A percentile compares a stretch with the other conserved stretches of the same genome.
phyloP scores from a whole-genome alignment of 306 rosid species.

The Vigna unguiculata region DNA sequence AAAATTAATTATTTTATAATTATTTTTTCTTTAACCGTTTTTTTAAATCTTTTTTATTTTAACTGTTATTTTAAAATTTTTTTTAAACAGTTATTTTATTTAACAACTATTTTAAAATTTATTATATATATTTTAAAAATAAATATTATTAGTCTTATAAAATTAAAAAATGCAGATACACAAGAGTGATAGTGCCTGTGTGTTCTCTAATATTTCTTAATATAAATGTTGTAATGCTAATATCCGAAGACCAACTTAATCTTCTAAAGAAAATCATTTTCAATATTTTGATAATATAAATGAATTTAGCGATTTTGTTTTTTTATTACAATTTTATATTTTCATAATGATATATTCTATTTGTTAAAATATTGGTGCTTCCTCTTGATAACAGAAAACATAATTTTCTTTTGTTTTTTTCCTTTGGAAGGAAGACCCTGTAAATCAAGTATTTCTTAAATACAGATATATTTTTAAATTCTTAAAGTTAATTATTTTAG shows the following conservation, averaged over 20 bases:
- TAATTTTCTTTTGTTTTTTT: not conserved
- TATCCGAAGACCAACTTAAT: not conserved
- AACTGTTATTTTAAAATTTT: too few species aligned
- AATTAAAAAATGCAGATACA: too few species aligned
- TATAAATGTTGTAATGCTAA: not conserved
- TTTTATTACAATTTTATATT: not conserved
- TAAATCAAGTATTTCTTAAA: not conserved
- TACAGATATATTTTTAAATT: not conserved
- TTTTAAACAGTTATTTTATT: too few species aligned
- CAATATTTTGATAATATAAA: not conserved
- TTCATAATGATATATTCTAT: not conserved
- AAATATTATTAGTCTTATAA: too few species aligned
- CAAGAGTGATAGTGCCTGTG: too few species aligned
- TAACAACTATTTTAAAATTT: too few species aligned
- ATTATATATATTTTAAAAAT: too few species aligned
- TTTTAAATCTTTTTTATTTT: too few species aligned
- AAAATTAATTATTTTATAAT: too few species aligned
- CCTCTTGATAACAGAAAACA: not conserved
- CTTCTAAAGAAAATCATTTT: not conserved
- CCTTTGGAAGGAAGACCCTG: not conserved
- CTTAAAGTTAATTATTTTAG: too few species aligned
- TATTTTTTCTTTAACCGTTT: too few species aligned
- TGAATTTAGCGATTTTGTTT: not conserved
- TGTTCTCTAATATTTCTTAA: not conserved
- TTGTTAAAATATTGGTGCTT: not conserved